These are phyloP conservation scores for Penicillium thymicola DNA, from an alignment of 2,329 filamentous ascomycete genomes.

Conservation along the genomic window DNA sequence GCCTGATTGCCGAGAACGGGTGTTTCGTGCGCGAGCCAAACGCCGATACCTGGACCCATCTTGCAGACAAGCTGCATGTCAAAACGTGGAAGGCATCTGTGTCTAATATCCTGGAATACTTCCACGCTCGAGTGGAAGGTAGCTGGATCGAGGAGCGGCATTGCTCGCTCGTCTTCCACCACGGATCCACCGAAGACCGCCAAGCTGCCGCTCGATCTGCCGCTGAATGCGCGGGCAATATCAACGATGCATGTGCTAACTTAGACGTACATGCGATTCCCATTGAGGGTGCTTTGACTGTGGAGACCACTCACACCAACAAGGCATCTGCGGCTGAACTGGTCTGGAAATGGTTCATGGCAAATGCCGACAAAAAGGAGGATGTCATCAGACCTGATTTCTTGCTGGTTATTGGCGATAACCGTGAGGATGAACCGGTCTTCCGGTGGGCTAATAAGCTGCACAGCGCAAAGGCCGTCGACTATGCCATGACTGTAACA, in stretches of 20 bases:
- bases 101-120: slow-evolving; percentile 79
- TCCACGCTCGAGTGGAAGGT: slow-evolving; percentile 82
- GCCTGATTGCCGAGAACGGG: slow-evolving; percentile 91
- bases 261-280: slow-evolving; percentile 82
- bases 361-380: slow-evolving; percentile 47
- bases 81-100: slow-evolving; percentile 80
- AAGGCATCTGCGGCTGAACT: slow-evolving; percentile 78
- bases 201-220: slow-evolving; percentile 74
- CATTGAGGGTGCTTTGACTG: slow-evolving; percentile 73
- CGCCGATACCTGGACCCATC: slow-evolving; percentile 68
- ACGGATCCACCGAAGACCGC: slow-evolving; percentile 75
- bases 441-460: slow-evolving; percentile 91
- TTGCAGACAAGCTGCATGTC: slow-evolving; percentile 69
- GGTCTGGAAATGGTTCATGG: slow-evolving; percentile 66
- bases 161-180: slow-evolving; percentile 88
- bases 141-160: slow-evolving; percentile 87
- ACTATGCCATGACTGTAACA: slow-evolving; percentile 78
- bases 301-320: slow-evolving; percentile 82
- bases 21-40: slow-evolving; percentile 78
- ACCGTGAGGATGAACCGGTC: slow-evolving; percentile 87
- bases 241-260: slow-evolving; percentile 86
- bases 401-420: slow-evolving; percentile 83
- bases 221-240: slow-evolving; percentile 86
- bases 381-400: slow-evolving; percentile 63
- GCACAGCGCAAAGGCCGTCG: slow-evolving; percentile 55